Conservation (phyloP, 2,329 filamentous ascomycete genomes). For the Botrytis deweyae region DNA sequence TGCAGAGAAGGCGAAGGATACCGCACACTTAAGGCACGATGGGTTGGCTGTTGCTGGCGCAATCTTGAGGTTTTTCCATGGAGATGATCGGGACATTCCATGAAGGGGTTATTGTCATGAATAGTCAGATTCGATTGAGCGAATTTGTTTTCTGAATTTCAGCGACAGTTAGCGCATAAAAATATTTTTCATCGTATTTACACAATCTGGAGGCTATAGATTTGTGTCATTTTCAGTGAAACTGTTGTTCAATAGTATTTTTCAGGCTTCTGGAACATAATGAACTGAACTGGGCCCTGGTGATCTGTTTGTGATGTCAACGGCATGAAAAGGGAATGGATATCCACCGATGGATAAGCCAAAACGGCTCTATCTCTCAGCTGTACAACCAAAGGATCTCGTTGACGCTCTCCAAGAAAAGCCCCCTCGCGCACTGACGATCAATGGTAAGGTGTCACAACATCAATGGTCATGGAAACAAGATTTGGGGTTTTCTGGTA, state of each 20-base stretch:
- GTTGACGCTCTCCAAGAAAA: neutral
- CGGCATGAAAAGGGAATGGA: neutral
- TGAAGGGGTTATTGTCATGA: neutral
- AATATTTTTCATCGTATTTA: neutral
- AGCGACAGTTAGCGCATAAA: neutral
- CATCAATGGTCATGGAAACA: neutral
- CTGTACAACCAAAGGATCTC: neutral
- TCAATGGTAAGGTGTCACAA: neutral
- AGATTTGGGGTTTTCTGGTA: neutral
- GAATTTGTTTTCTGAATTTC: neutral
- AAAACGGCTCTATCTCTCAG: neutral
- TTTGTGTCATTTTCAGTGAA: too few relatives aligned
- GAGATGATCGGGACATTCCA: slow-evolving; percentile 25
- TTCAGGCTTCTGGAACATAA: neutral
- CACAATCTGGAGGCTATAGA: too few relatives aligned
- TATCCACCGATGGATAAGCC: neutral
- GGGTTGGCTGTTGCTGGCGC: slow-evolving; percentile 70
- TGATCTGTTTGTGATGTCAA: neutral
- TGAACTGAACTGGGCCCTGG: neutral
- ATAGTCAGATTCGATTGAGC: neutral
- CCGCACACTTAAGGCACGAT: slow-evolving; percentile 70
- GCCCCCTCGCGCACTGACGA: neutral
- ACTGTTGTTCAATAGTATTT: too few relatives aligned
- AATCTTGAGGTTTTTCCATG: slow-evolving; percentile 68
- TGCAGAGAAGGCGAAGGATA: slow-evolving; percentile 65